Base-by-base conservation (phyloP, 2,329 filamentous ascomycete species). In the Aspergillus neotritici region DNA sequence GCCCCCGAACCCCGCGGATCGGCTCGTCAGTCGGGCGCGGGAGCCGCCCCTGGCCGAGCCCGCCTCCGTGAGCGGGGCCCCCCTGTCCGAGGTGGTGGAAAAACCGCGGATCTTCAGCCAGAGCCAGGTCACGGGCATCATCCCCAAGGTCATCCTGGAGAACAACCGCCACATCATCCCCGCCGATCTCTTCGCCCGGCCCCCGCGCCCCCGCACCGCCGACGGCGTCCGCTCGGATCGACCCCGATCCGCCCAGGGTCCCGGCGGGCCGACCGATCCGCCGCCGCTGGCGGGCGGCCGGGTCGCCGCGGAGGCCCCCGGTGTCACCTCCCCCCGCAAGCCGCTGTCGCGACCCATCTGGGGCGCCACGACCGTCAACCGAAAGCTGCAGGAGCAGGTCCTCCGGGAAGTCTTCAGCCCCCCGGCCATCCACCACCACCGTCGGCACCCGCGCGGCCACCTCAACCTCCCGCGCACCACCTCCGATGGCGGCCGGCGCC, bases 141-240 rank as follows among this genome's bases (percentile, higher is more conserved):
- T 94, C 25, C 90, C 91, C 2, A 91, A 93, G 32, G 91, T 97
- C 36, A 88, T 93, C 0, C 88, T 96, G 48, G 87, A 91, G 58
- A 90, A 96, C 63, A 97, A 97, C 62, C 81, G 85, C 51, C 91
- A 97, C 61, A 94, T 97, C 46, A 82, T 96, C 33, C 91, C 91
- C 1, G 82, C 87, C 35, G 87, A 86, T 56, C 75, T 96, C 21
- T 84, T 96, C 38, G 80, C 82, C 41, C 75, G 83, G 13, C 74
- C 81, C 28, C 74, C 66, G 40, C 55, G 66, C 45, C 62, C 66
- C n/a, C 57, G 58, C 25, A 63, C 64, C 14, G 54, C 62, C 5
- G 62, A 67, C 45, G 61, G 58, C 32, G 50, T 54, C 5, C 42
- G 47, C 5, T 46, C 54, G 10, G 41, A 37, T 16, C 50, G 53